Conservation (phyloP, 257 asterid species). For the Plantago ovata region DNA sequence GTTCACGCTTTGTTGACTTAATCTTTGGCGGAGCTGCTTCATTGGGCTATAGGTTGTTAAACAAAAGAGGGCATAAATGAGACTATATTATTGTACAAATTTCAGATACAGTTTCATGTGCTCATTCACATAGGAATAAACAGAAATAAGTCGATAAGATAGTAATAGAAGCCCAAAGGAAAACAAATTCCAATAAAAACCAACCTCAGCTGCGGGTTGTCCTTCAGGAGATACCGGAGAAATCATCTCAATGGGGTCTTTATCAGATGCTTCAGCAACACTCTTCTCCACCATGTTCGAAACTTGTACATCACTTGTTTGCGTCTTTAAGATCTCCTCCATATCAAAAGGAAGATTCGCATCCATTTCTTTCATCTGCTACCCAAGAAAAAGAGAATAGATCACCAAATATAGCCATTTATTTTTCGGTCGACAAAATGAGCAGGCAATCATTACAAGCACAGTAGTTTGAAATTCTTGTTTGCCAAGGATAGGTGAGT, state of each 20-base stretch:
- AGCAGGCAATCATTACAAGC: no score
- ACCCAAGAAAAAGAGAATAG: slow-evolving; percentile 17
- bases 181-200: slow-evolving; percentile 10
- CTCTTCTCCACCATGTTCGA: slow-evolving; percentile 33
- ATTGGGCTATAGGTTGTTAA: slow-evolving; percentile 32
- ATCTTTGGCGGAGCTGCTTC: slow-evolving; percentile 35
- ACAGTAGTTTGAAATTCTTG: no score
- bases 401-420: slow-evolving; percentile 4
- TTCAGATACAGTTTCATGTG: not conserved
- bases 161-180: not conserved
- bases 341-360: slow-evolving; percentile 58
- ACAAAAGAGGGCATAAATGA: slow-evolving; percentile 7
- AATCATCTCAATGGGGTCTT: slow-evolving; percentile 24
- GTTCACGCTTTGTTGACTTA: slow-evolving; percentile 29
- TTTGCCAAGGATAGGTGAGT: not conserved
- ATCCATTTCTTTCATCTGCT: slow-evolving; percentile 73
- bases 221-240: slow-evolving; percentile 31
- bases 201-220: slow-evolving; percentile 42
- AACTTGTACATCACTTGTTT: slow-evolving; percentile 23
- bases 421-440: not conserved
- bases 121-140: not conserved
- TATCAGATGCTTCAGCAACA: slow-evolving; percentile 32
- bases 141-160: not conserved
- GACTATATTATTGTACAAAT: slow-evolving; percentile 9
- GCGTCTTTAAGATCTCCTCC: slow-evolving; percentile 45